A percentile compares a stretch with the other conserved stretches of the same genome.
These are phyloP conservation scores for Lentinula raphanica DNA, from an alignment of 768 basidiomycete species.

Conservation along the genomic window DNA sequence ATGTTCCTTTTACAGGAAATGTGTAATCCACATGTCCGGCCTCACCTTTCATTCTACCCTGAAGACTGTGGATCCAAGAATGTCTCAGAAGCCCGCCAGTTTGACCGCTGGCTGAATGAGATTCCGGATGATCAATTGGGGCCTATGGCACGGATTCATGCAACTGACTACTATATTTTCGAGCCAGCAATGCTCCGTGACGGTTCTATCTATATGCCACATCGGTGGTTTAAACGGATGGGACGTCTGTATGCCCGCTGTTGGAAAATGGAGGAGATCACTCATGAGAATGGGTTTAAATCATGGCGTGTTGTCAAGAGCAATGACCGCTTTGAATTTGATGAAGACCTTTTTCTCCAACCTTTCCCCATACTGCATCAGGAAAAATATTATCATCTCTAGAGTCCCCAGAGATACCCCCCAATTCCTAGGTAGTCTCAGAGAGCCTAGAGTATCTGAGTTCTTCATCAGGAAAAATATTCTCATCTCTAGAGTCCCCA, in stretches of 20 bases:
- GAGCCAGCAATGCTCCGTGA: neutral
- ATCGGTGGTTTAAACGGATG: neutral
- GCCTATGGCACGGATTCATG: too few species aligned
- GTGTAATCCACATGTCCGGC: constrained; percentile 15
- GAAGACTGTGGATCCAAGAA: constrained; percentile 11
- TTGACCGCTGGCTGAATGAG: constrained; percentile 2
- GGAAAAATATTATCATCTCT: too few species aligned
- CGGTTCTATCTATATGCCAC: neutral
- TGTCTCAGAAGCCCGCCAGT: constrained; percentile 14
- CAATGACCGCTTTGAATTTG: too few species aligned
- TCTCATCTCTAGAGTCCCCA: too few species aligned
- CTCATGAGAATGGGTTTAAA: too few species aligned
- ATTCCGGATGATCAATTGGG: neutral
- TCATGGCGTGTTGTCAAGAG: too few species aligned
- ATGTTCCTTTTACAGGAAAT: constrained; percentile 14
- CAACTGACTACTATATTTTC: constrained; percentile 4
- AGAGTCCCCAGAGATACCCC: too few species aligned
- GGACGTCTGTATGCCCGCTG: neutral
- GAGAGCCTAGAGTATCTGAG: too few species aligned
- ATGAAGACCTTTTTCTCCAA: too few species aligned
- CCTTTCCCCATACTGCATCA: too few species aligned
- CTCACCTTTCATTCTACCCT: constrained; percentile 13
- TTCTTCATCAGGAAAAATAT: too few species aligned
- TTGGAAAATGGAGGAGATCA: neutral
- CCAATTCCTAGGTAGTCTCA: too few species aligned